Evolutionary conservation across 306 rosid genomes (phyloP), one percentile per base, ranked within the genome.

Genomic region (Castanea crenata): DNA sequence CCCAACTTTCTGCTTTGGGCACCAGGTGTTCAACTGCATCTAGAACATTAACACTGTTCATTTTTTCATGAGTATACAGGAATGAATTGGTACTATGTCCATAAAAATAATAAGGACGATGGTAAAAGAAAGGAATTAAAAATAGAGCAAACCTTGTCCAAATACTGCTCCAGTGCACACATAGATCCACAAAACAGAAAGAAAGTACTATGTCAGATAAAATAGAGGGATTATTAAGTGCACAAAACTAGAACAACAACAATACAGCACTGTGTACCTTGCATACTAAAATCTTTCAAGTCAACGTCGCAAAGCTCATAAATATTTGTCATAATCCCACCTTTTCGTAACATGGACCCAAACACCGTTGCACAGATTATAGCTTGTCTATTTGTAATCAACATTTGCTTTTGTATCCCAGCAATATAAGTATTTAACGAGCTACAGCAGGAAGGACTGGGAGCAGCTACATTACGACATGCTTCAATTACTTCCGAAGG

Each of bases 201-300:
- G 52, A 57, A 52, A 67, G n/a, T 41, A 18, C 51, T 21, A 67
- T 31, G 55, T 87, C 73, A 88, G 88, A 78, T 71, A 69, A 65
- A 78, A 29, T 64, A 69, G 58, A 56, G 70, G 49, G 62, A 73
- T 8, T 55, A 16, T 21, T n/a, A 77, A 57, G 41, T 71, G 71
- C 19, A 38, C 55, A 72, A 80, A 57, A 72, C 44, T 55, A 14
- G 14, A 72, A 68, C 72, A 18, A 1, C 10, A 71, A 27, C 75
- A 71, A 35, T 34, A 19, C 29, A 79, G 81, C 55, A 73, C 21
- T 71, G 76, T 35, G 59, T 82, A 95, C 99, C 92, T 93, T 90
- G 99, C 79, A 95, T 83, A 86, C 99, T 95, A 85, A 95, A 95
- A 86, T 95, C 99, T 91, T 95, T 95, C 89, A 95, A 89, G 81